Percentiles rank a stretch among this genome's conserved stretches.
phyloP scores from a whole-genome alignment of 202 grass and related monocot species.

The Setaria italica region DNA sequence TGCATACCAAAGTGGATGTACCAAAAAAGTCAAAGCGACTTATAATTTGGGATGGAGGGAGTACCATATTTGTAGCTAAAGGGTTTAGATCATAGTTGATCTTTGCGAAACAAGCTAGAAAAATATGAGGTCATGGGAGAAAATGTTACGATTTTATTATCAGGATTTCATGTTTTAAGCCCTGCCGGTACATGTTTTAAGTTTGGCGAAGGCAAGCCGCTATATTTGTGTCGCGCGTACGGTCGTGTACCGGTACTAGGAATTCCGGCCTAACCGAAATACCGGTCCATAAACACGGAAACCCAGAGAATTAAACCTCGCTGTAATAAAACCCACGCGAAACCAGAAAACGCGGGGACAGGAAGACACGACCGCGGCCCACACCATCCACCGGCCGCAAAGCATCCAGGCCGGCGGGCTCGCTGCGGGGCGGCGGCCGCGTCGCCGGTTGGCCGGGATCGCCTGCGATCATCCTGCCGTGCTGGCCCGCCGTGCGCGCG shows the following conservation, averaged over 20 bases:
- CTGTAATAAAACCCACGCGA: background rate
- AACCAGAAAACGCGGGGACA: background rate
- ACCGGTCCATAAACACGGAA: background rate
- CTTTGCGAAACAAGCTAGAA: too few species aligned
- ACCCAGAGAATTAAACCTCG: background rate
- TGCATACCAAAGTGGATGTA: too few species aligned
- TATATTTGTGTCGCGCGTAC: background rate
- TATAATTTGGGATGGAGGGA: too few species aligned
- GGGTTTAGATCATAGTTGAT: too few species aligned
- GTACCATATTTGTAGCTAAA: too few species aligned
- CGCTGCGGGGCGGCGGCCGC: background rate
- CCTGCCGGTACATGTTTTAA: too few species aligned
- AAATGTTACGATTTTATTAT: too few species aligned
- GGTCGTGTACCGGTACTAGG: background rate
- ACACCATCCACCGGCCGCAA: background rate
- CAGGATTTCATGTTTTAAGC: too few species aligned
- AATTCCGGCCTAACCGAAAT: background rate
- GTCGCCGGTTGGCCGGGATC: background rate
- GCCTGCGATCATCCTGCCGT: background rate
- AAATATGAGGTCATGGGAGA: too few species aligned
- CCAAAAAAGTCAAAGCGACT: too few species aligned
- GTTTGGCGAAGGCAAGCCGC: too few species aligned
- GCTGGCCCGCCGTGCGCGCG: background rate
- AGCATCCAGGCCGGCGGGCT: background rate
- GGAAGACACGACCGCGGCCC: background rate